Evolutionary conservation across 2,329 filamentous ascomycete genomes (phyloP), one percentile per base, ranked within the genome.

Genomic region (Ploettnerulaceae sp.): DNA sequence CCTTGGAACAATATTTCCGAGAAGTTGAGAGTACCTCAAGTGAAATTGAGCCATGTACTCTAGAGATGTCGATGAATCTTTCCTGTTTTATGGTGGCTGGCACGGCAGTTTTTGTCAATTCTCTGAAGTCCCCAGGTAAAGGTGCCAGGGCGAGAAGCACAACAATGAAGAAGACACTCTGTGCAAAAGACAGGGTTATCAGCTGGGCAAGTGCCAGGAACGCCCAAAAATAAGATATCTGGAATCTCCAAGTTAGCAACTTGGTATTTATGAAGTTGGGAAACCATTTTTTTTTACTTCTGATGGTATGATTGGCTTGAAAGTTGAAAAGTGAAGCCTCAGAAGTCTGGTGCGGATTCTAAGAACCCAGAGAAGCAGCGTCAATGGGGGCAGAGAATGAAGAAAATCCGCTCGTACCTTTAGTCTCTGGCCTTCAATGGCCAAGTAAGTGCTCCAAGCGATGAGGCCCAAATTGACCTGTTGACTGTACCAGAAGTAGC

Each of bases 121-220:
- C 52, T 33, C 51, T 54, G n/a, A 60, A 52, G 48, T 62, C 60
- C 3, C 60, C 48, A 8, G 64, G 61, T 8, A 76, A 50, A 1
- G 76, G 73, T 4, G 73, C 60, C 1, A 77, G 77, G 0, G 74
- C 79, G 20, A 81, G 69, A 7, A 81, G 65, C 21, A 82, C 65
- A 6, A 75, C 72, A 7, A 82, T 58, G 57, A 77, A 81, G 66
- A 84, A 84, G 22, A 84, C 64, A 54, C 79, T 82, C 62, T 80
- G 74, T 2, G 79, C 76, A 55, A 77, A 82, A 0, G 77, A 79
- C 8, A 84, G 64, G 45, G 72, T 77, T 43, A 81, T 72, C 4
- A 79, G 66, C 43, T 82, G 77, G 12, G 74, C 73, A n/a, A 84
- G 64, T 11, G 72, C 61, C 48, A 82, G 69, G 54, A 81, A 83